A percentile compares a stretch with the other conserved stretches of the same genome.
Evolutionary conservation across 1,284 basidiomycete genomes (phyloP).

Genomic region (Trichosporon sp.): DNA sequence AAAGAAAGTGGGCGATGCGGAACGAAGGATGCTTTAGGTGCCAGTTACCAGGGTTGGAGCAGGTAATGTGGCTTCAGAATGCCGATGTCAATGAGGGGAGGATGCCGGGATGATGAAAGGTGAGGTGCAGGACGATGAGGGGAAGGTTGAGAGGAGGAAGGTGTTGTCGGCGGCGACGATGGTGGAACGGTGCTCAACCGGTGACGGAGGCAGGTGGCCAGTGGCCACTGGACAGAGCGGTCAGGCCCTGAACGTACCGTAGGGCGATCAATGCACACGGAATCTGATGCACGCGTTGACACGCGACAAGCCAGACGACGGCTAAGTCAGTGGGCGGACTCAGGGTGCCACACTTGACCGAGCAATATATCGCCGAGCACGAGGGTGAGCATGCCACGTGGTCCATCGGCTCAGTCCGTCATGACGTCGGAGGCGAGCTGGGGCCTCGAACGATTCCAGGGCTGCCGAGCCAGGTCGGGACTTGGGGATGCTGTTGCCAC

Average conservation of each 20-base stretch:
- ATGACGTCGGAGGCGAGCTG: neutral
- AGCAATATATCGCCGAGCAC: neutral
- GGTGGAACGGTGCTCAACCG: neutral
- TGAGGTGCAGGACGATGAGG: neutral
- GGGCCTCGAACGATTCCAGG: neutral
- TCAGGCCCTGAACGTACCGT: neutral
- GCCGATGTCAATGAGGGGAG: conserved; percentile 11
- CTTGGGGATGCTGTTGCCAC: neutral
- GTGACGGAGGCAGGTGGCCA: conserved; percentile 2
- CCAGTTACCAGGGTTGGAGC: conserved; percentile 22
- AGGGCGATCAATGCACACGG: conserved; percentile 10
- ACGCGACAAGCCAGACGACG: neutral
- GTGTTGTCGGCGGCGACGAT: conserved; percentile 17
- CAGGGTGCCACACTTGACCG: neutral
- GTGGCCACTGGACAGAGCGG: conserved; percentile 2
- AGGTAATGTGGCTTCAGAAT: conserved; percentile 13
- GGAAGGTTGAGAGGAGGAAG: neutral
- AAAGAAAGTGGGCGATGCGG: conserved; percentile 17
- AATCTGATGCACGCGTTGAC: conserved; percentile 11
- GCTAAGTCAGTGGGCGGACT: too few relatives aligned
- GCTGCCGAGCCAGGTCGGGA: neutral
- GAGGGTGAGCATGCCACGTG: neutral
- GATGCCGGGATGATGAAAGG: neutral
- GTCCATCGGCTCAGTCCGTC: neutral
- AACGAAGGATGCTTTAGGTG: conserved; percentile 6